These are phyloP conservation scores for Xylaria venustula DNA, from an alignment of 495 filamentous ascomycete species.

Conservation along the genomic window DNA sequence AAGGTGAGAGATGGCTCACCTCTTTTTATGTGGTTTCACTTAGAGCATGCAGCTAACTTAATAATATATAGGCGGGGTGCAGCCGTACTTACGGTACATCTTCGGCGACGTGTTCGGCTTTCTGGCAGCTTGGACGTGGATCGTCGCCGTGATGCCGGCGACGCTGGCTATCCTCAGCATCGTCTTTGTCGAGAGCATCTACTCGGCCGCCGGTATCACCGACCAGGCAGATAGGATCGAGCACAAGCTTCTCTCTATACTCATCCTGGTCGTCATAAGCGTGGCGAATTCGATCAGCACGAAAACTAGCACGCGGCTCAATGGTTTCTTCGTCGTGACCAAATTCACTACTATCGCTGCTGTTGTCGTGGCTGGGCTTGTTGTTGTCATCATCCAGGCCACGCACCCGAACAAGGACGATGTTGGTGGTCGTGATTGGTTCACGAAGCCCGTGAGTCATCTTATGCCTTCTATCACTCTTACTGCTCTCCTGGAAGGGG, in stretches of 20 bases:
- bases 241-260: constrained; percentile 50
- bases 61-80: constrained; percentile 43
- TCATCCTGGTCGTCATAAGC: constrained; percentile 44
- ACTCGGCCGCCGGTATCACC: constrained; percentile 45
- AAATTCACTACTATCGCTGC: constrained; percentile 50
- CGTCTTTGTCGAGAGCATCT: constrained; percentile 57
- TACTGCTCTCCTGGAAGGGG: not conserved
- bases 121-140: constrained; percentile 57
- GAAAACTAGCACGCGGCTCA: constrained; percentile 51
- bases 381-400: constrained; percentile 40
- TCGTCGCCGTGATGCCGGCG: constrained; percentile 56
- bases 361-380: constrained; percentile 48
- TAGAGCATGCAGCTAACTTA: not conserved
- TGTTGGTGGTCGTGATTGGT: constrained; percentile 51
- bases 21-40: not conserved
- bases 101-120: constrained; percentile 57
- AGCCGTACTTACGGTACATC: constrained; percentile 54
- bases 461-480: not conserved
- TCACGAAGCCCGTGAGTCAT: constrained; percentile 26
- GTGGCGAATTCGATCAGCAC: constrained; percentile 57
- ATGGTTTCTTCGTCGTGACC: constrained; percentile 52
- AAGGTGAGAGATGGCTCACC: constrained; percentile 28
- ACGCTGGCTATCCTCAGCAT: constrained; percentile 58
- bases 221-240: constrained; percentile 36
- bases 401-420: constrained; percentile 27